phyloP scores from a whole-genome alignment of 2,329 filamentous ascomycete genomes.

The Aspergillus unguis region DNA sequence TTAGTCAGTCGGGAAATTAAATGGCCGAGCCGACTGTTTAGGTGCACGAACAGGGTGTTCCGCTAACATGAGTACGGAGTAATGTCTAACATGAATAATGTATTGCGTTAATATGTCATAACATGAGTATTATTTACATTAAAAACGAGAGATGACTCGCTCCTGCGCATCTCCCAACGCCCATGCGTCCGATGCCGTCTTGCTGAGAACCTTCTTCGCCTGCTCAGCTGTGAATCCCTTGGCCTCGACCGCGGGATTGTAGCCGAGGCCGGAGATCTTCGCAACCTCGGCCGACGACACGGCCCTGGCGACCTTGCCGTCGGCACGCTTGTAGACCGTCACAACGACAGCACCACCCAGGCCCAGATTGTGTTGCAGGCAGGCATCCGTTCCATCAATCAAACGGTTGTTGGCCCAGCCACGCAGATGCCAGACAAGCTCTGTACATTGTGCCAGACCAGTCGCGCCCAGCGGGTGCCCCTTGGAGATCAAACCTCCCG shows the following conservation, averaged over 20 bases:
- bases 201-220: slow-evolving; percentile 65
- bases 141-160: slow-evolving; percentile 70
- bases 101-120: background rate
- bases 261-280: slow-evolving; percentile 68
- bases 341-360: slow-evolving; percentile 88
- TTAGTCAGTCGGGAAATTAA: background rate
- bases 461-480: slow-evolving; percentile 92
- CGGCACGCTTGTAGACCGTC: slow-evolving; percentile 81
- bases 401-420: slow-evolving; percentile 93
- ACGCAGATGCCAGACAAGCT: slow-evolving; percentile 90
- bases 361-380: slow-evolving; percentile 89
- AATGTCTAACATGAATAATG: no score
- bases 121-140: slow-evolving; percentile 8
- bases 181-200: slow-evolving; percentile 67
- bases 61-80: no score
- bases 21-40: background rate
- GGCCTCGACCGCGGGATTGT: slow-evolving; percentile 87
- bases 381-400: slow-evolving; percentile 64
- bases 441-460: slow-evolving; percentile 91
- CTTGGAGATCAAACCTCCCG: slow-evolving; percentile 91
- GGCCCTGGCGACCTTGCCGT: slow-evolving; percentile 62
- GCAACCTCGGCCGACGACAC: slow-evolving; percentile 64
- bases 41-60: no score
- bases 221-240: slow-evolving; percentile 82
- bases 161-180: slow-evolving; percentile 71